Conservation (phyloP, 148 eudicot genomes). For the Tetragonia tetragonoides region DNA sequence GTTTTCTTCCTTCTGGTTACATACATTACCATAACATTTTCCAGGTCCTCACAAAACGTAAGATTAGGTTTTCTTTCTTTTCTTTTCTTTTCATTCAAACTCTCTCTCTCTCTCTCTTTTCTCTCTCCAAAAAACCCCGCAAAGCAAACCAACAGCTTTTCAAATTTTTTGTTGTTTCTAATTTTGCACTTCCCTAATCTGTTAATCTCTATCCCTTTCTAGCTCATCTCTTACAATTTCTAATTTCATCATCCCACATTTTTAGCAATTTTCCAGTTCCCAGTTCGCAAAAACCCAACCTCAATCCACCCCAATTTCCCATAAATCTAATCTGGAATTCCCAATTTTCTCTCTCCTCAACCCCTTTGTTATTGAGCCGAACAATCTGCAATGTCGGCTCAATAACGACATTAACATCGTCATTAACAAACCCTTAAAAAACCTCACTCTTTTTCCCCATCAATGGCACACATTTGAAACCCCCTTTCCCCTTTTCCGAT, state of each 20-base stretch:
- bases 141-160: conserved; percentile 1
- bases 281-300: neutral
- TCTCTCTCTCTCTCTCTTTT: neutral
- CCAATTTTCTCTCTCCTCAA: neutral
- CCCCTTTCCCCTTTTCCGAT: neutral
- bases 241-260: neutral
- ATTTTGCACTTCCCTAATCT: neutral
- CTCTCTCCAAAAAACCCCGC: neutral
- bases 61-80: conserved; percentile 5
- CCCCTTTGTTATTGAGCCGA: conserved; percentile 1
- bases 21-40: neutral
- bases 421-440: neutral
- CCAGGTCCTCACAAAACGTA: neutral
- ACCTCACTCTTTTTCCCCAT: neutral
- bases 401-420: neutral
- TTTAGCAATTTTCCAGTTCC: neutral
- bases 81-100: neutral
- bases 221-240: conserved; percentile 5
- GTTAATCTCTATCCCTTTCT: neutral
- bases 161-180: neutral
- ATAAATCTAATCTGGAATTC: conserved; percentile 12
- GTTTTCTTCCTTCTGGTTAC: neutral
- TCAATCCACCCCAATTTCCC: conserved; percentile 6
- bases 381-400: conserved; percentile 4
- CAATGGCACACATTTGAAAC: neutral